These are phyloP conservation scores for Tuber microsphaerosporum DNA, from an alignment of 495 filamentous ascomycete genomes.

Conservation along the genomic window DNA sequence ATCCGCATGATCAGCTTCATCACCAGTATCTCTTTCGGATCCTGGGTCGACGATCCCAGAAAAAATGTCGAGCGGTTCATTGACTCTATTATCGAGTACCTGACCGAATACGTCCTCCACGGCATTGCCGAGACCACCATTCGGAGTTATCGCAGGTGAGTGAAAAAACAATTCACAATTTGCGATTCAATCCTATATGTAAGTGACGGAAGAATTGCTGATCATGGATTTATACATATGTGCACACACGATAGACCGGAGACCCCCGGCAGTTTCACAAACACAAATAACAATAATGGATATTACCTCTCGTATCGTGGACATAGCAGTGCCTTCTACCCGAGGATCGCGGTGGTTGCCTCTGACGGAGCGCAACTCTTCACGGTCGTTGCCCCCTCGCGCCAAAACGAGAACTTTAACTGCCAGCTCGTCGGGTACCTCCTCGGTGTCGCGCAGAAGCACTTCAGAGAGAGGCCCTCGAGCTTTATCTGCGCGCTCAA, in stretches of 20 bases:
- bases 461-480: neutral
- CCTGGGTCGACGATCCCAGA: neutral
- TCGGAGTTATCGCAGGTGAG: neutral
- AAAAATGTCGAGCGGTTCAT: neutral
- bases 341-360: neutral
- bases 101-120: neutral
- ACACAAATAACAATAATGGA: too few species aligned
- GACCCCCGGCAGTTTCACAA: neutral
- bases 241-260: neutral
- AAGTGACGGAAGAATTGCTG: neutral
- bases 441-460: neutral
- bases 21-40: fast-evolving
- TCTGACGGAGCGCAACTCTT: neutral
- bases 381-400: neutral
- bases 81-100: neutral
- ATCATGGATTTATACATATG: neutral
- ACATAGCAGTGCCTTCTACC: neutral
- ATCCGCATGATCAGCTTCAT: neutral
- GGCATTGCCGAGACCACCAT: neutral
- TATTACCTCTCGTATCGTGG: too few species aligned
- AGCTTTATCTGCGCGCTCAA: neutral
- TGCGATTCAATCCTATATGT: neutral
- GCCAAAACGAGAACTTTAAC: neutral
- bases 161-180: neutral
- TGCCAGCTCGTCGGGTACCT: neutral